Evolutionary conservation across 2,329 filamentous ascomycete species (phyloP), one percentile per base, ranked within the genome.

Genomic region (Colletotrichum tropicicola): DNA sequence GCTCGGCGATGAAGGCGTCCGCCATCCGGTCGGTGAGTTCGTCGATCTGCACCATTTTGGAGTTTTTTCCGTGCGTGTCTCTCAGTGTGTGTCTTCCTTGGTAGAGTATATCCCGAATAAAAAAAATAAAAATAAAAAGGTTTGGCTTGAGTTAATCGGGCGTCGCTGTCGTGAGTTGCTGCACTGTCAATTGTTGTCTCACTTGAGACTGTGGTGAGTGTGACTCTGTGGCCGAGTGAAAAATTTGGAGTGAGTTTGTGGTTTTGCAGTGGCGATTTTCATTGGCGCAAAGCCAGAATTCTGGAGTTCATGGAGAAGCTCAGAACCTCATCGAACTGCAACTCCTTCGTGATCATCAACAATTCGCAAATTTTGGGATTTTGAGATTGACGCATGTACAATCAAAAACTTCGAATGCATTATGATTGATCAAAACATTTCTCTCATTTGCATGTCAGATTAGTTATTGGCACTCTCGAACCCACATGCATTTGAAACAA

Each of bases 11-110:
- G 70, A 75, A 71, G 53, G 74, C 70, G 69, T 75, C 69, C 15
- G 77, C 78, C 71, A 83, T 72, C 62, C 79, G 76, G 39, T 82
- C 75, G 25, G 76, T 77, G 65, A 84, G 75, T 66, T 83, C 78
- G 63, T 83, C 78, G 48, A 83, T 74, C 32, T 77, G 73, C 41
- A 48, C 54, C 54, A 57, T 57, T 19, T 47, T 55, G 13, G 52
- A 17, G 13, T n/a, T 13, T 19, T 25, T 45, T 10, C 15, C 25
- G 8, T 19, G 19, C 8, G 8, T 30, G 45, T n/a, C n/a, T n/a
- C n/a, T n/a, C n/a, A n/a, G n/a, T n/a, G n/a, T n/a, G n/a, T n/a
- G n/a, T n/a, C n/a, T n/a, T n/a, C n/a, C n/a, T n/a, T n/a, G n/a
- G n/a, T n/a, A n/a, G n/a, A n/a, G n/a, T n/a, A n/a, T n/a, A n/a